A percentile compares a stretch with the other conserved stretches of the same genome.
Evolutionary conservation across 2,329 filamentous ascomycete genomes (phyloP).

Genomic region (Ascochyta koolunga): DNA sequence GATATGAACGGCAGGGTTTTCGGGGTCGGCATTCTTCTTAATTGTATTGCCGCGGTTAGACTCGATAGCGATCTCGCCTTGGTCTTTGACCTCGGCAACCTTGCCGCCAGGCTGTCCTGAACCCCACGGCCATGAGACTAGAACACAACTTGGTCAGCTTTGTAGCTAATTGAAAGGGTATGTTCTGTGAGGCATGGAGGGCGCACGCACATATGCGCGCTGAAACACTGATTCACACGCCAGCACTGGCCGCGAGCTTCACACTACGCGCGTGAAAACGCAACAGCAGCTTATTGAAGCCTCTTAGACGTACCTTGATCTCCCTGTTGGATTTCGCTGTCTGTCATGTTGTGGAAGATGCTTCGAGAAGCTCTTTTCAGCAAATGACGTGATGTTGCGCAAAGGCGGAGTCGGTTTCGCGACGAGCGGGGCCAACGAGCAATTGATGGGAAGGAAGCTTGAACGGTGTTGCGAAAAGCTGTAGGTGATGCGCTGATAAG

Average conservation of each 20-base stretch:
- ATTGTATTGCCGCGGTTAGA: constrained; percentile 68
- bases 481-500: constrained; percentile 31
- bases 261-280: not conserved
- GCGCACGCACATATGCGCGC: constrained; percentile 12
- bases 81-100: constrained; percentile 62
- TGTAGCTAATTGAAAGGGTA: no score
- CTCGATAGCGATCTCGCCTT: constrained; percentile 66
- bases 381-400: constrained; percentile 41
- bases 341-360: constrained; percentile 39
- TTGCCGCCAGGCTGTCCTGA: constrained; percentile 61
- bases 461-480: constrained; percentile 21
- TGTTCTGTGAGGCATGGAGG: no score
- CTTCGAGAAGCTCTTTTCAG: constrained; percentile 19
- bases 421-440: constrained; percentile 20
- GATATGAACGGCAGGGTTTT: constrained; percentile 67
- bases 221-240: constrained; percentile 4
- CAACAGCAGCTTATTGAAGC: not conserved
- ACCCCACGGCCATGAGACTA: constrained; percentile 70
- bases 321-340: constrained; percentile 44
- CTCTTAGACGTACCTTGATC: constrained; percentile 41
- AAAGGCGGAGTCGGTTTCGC: constrained; percentile 29
- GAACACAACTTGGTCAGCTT: constrained; percentile 1
- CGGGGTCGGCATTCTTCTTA: constrained; percentile 65
- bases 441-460: constrained; percentile 35
- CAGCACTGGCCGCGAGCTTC: not conserved